Conservation (phyloP, 768 basidiomycete genomes). For the Phylloporus sp. region DNA sequence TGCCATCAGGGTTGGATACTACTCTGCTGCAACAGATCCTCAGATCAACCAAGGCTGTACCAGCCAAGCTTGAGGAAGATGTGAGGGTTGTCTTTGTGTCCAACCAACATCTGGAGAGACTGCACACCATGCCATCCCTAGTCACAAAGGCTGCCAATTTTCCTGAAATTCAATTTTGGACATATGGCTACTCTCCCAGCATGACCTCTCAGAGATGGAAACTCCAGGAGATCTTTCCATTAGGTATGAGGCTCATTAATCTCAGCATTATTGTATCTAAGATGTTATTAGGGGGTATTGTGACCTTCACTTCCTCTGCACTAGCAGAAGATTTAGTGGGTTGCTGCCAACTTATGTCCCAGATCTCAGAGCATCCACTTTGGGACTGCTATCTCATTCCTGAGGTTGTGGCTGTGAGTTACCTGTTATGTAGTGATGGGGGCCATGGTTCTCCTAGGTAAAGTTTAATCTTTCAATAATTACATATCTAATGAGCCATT, state of each 20-base stretch:
- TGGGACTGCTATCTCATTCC: conserved; percentile 70
- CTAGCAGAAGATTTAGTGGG: conserved; percentile 50
- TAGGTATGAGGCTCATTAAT: conserved; percentile 43
- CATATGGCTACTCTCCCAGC: conserved; percentile 59
- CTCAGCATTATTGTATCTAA: neutral
- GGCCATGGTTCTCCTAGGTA: conserved; percentile 1
- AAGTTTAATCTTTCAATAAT: neutral
- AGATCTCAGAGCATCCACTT: conserved; percentile 54
- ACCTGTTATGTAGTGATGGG: conserved; percentile 10
- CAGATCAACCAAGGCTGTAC: conserved; percentile 37
- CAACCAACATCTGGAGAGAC: conserved; percentile 45
- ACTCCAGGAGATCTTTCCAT: conserved; percentile 61
- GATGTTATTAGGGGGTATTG: conserved; percentile 53
- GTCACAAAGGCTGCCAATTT: conserved; percentile 41
- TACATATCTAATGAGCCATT: neutral
- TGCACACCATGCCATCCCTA: conserved; percentile 48
- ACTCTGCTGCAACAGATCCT: conserved; percentile 40
- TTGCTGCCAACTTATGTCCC: conserved; percentile 43
- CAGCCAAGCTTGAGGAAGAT: conserved; percentile 36
- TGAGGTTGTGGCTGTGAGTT: conserved; percentile 48
- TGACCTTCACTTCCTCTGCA: conserved; percentile 63
- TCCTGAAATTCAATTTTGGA: conserved; percentile 53
- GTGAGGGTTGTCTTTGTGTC: conserved; percentile 61
- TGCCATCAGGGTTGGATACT: conserved; percentile 39
- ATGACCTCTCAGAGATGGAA: conserved; percentile 53